Evolutionary conservation across 2,329 filamentous ascomycete genomes (phyloP), one percentile per base, ranked within the genome.

Genomic region (Colletotrichum brevisporum): DNA sequence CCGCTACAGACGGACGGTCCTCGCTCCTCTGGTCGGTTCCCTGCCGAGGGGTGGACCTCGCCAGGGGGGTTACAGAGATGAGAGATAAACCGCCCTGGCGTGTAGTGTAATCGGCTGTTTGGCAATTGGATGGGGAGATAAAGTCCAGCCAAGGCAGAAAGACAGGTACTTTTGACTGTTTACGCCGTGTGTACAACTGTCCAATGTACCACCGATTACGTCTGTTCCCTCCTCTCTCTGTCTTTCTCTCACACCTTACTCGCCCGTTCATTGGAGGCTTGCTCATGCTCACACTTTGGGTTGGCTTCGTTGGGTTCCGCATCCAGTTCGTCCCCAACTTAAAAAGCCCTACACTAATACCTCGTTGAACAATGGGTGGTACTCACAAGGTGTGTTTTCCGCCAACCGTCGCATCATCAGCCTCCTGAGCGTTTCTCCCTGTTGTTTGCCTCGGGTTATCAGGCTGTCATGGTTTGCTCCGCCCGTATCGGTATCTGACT

Each of bases 261-360:
- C 31, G 31, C 31, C 31, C 31, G 31, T 10, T 36, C 31, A 36
- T 36, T 36, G 31, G 31, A 36, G 31, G 31, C 31, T 36, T 36
- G 31, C 31, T 8, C 9, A 36, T 36, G 10, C 31, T 36, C 31
- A 36, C 31, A 36, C 9, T 54, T 24, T 26, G n/a, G 47, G 48
- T 65, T 39, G 52, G 61, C 57, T 59, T 53, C 15, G 50, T 43
- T 50, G 54, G 62, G 31, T 64, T 67, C 61, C 18, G 47, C 26
- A 45, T 57, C 15, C 36, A 47, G 64, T 48, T 53, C 50, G 26
- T 24, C 54, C 61, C 50, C 62, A 66, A 69, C 66, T 62, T 51
- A 59, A 67, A 66, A 52, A 27, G 31, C 31, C 31, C 31, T 36
- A 36, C 31, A 36, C 16, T 26, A 27, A 10, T 15, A 50, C 43